Evolutionary conservation across 768 basidiomycete genomes (phyloP).

Genomic region (Suillus decipiens): DNA sequence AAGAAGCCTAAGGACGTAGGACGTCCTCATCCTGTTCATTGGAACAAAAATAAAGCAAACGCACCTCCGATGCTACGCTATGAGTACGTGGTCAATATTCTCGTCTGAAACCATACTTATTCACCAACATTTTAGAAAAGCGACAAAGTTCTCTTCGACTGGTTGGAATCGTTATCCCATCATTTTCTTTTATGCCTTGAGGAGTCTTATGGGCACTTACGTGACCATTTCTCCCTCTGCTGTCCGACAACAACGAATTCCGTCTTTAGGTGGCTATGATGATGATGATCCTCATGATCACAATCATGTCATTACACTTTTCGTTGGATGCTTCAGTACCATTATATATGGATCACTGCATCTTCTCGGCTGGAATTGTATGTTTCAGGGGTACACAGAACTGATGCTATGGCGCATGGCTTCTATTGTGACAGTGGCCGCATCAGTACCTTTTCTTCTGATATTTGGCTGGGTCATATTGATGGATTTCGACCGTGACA

Average conservation of each 20-base stretch:
- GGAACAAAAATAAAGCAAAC: neutral
- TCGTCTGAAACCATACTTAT: neutral
- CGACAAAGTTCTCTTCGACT: neutral
- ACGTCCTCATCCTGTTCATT: neutral
- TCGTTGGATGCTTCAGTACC: neutral
- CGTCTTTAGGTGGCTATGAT: neutral
- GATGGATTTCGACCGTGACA: fast-evolving
- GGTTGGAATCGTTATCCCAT: neutral
- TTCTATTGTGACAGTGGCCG: neutral
- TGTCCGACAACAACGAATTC: neutral
- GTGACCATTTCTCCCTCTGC: neutral
- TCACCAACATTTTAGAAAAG: neutral
- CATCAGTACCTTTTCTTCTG: neutral
- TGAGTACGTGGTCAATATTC: neutral
- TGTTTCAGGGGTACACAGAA: neutral
- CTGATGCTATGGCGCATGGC: neutral
- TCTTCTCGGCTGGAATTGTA: neutral
- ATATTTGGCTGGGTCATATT: neutral
- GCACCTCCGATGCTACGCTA: neutral
- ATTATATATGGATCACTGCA: neutral
- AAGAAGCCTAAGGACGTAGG: neutral
- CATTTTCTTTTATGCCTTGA: neutral
- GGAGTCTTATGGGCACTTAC: neutral
- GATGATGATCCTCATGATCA: neutral
- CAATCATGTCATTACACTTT: neutral